These are phyloP conservation scores for Raphidocelis subcapitata DNA, from an alignment of 139 green algal genomes.

Conservation along the genomic window DNA sequence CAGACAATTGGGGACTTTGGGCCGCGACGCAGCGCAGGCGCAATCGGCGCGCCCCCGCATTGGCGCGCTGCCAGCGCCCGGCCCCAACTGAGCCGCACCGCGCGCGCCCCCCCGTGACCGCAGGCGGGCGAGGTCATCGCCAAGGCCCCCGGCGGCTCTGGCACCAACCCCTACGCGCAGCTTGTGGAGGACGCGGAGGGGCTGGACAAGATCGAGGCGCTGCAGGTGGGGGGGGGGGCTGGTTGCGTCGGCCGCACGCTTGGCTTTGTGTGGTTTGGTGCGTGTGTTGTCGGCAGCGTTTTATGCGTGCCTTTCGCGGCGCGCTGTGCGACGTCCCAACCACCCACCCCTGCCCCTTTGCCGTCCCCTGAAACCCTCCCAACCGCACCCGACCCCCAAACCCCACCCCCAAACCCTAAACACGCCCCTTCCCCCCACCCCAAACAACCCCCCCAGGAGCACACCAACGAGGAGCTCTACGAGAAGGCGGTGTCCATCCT, in stretches of 20 bases:
- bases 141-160: slow-evolving; percentile 43
- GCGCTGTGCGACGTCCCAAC: too few relatives aligned
- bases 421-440: too few relatives aligned
- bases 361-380: too few relatives aligned
- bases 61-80: too few relatives aligned
- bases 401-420: too few relatives aligned
- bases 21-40: too few relatives aligned
- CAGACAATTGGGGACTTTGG: too few relatives aligned
- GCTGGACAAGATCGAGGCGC: slow-evolving; percentile 98
- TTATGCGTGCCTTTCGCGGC: not conserved
- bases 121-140: slow-evolving; percentile 58
- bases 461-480: slow-evolving; percentile 97
- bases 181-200: slow-evolving; percentile 96
- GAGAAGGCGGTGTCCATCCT: slow-evolving; percentile 97
- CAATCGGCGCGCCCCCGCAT: too few relatives aligned
- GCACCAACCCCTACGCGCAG: slow-evolving; percentile 84
- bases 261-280: not conserved
- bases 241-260: not conserved
- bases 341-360: too few relatives aligned
- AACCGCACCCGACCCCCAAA: too few relatives aligned
- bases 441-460: slow-evolving; percentile 45
- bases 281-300: not conserved
- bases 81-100: too few relatives aligned
- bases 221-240: slow-evolving; percentile 68
- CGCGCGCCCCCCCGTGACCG: not conserved